These are phyloP conservation scores for Parathielavia hyrcaniae DNA, from an alignment of 495 filamentous ascomycete species.

Conservation along the genomic window DNA sequence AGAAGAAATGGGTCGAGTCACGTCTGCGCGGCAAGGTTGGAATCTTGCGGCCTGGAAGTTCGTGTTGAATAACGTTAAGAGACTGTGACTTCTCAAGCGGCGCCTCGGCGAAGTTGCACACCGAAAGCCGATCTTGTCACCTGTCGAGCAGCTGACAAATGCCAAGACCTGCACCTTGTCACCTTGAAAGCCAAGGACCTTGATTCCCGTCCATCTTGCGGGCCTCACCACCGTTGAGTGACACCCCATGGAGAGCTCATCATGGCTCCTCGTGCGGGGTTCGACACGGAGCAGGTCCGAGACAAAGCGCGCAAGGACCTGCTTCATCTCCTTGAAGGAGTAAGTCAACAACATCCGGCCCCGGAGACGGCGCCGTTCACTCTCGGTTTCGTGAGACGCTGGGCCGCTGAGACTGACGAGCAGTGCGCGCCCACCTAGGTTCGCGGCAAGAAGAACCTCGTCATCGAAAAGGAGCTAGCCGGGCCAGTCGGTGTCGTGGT, in stretches of 20 bases:
- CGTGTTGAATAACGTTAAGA: too few relatives aligned
- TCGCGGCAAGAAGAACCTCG: conserved; percentile 95
- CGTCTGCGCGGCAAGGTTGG: background rate
- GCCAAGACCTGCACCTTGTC: conserved; percentile 5
- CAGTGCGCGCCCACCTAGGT: conserved; percentile 51
- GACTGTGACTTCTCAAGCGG: too few relatives aligned
- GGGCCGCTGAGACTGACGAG: conserved; percentile 31
- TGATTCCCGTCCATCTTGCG: background rate
- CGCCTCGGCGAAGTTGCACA: background rate
- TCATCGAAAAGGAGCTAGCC: conserved; percentile 84
- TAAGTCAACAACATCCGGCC: conserved; percentile 55
- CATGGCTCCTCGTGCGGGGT: conserved; percentile 63
- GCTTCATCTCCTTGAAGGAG: conserved; percentile 79
- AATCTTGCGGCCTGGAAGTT: background rate
- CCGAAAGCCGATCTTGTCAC: background rate
- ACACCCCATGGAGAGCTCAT: conserved; percentile 43
- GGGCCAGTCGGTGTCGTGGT: conserved; percentile 85
- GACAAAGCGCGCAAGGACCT: conserved; percentile 81
- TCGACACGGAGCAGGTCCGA: conserved; percentile 73
- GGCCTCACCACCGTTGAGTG: background rate
- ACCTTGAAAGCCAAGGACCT: background rate
- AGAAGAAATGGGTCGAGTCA: background rate
- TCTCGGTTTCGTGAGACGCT: conserved; percentile 10
- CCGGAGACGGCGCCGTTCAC: background rate
- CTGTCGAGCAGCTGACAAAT: conserved; percentile 10